These are phyloP conservation scores for Aspergillus sp. DNA, from an alignment of 2,329 filamentous ascomycete species.

Conservation along the genomic window DNA sequence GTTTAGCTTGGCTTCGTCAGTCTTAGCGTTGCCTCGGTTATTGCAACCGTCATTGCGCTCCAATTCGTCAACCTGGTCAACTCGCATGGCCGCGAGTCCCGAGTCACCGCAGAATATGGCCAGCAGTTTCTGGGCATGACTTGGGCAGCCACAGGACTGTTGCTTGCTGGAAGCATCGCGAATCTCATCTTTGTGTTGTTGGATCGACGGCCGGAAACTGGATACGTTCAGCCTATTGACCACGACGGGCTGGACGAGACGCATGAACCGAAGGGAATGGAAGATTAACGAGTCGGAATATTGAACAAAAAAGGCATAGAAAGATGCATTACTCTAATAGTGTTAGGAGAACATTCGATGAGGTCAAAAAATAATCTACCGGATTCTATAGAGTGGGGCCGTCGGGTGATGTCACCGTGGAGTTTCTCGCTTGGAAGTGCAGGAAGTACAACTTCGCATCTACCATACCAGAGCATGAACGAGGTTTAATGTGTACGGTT, in stretches of 20 bases:
- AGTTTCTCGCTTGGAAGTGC: not conserved
- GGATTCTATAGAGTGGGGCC: not conserved
- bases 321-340: not conserved
- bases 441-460: too few relatives aligned
- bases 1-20: constrained; percentile 47
- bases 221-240: constrained; percentile 1
- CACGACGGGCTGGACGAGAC: not conserved
- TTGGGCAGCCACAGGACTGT: constrained; percentile 47
- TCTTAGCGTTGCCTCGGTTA: constrained; percentile 66
- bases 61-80: constrained; percentile 51
- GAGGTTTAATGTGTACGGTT: not conserved
- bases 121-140: constrained; percentile 52
- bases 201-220: constrained; percentile 7
- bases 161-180: constrained; percentile 23
- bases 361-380: not conserved
- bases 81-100: constrained; percentile 44
- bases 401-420: not conserved
- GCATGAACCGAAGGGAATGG: not conserved
- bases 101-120: constrained; percentile 46
- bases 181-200: constrained; percentile 23
- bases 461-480: not conserved
- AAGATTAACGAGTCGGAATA: not conserved
- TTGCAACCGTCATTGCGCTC: constrained; percentile 57
- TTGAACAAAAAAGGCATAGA: not conserved
- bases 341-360: not conserved